A percentile compares a stretch with the other conserved stretches of the same genome.
Evolutionary conservation across 352 stramenopile genomes (phyloP).

Genomic region (Globisporangium cederbergense): DNA sequence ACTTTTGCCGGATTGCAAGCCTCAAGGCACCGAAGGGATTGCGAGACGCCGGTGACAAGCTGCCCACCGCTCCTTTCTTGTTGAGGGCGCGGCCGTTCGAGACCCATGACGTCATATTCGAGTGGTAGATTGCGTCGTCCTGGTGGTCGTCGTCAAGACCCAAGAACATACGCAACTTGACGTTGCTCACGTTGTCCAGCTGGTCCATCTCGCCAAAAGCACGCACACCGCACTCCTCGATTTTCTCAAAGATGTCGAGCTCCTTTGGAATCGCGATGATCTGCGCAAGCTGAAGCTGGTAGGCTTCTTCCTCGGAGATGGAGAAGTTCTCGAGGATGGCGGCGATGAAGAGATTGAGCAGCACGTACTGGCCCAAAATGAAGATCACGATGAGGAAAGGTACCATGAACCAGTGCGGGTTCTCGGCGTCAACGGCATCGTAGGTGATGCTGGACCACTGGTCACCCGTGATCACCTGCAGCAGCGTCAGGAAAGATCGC

Average conservation of each 20-base stretch:
- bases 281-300: constrained; percentile 77
- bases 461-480: constrained; percentile 77
- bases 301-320: constrained; percentile 77
- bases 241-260: constrained; percentile 78
- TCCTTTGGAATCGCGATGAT: constrained; percentile 83
- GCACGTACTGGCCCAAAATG: constrained; percentile 72
- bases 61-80: background rate
- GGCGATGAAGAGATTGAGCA: constrained; percentile 82
- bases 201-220: constrained; percentile 77
- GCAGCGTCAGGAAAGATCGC: constrained; percentile 64
- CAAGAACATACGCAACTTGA: constrained; percentile 77
- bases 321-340: constrained; percentile 84
- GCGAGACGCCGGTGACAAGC: background rate
- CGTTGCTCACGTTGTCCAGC: constrained; percentile 76
- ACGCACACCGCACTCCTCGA: constrained; percentile 73
- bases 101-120: background rate
- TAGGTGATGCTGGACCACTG: constrained; percentile 79
- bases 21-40: background rate
- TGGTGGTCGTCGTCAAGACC: constrained; percentile 45
- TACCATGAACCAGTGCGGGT: constrained; percentile 65
- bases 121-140: background rate
- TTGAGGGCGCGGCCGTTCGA: constrained; percentile 10
- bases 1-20: background rate
- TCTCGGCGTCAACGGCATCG: constrained; percentile 63
- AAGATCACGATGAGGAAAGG: constrained; percentile 76